Evolutionary conservation across 805 yeast species (phyloP).

Genomic region (Kodamaea kaohsiungensis): DNA sequence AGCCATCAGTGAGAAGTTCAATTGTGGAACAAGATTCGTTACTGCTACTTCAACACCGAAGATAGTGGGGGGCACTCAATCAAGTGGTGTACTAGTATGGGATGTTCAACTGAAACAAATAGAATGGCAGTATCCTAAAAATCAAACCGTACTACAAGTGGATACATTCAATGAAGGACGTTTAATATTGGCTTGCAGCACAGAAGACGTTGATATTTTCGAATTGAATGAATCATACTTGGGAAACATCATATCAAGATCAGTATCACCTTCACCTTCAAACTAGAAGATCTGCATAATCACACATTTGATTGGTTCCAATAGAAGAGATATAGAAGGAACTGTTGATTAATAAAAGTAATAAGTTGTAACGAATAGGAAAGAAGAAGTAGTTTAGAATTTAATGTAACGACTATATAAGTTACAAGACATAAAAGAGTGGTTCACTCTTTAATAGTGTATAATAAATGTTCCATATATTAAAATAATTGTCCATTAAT

Average conservation of each 20-base stretch:
- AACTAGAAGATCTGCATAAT: background rate
- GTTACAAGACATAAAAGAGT: too few relatives aligned
- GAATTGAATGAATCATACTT: slow-evolving; percentile 19
- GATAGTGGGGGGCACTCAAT: slow-evolving; percentile 64
- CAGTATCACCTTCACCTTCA: slow-evolving; percentile 5
- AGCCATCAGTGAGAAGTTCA: slow-evolving; percentile 51
- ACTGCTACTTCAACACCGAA: slow-evolving; percentile 34
- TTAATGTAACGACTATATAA: too few relatives aligned
- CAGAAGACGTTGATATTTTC: slow-evolving; percentile 19
- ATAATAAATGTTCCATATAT: too few relatives aligned
- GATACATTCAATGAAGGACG: slow-evolving; percentile 39
- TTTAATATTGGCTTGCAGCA: slow-evolving; percentile 30
- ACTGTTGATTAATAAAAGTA: too few relatives aligned
- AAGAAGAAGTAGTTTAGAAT: too few relatives aligned
- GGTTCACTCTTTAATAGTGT: too few relatives aligned
- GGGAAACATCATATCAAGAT: background rate
- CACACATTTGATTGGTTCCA: too few relatives aligned
- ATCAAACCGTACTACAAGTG: slow-evolving; percentile 43
- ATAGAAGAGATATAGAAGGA: too few relatives aligned
- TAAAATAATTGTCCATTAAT: too few relatives aligned
- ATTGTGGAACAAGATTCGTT: slow-evolving; percentile 55
- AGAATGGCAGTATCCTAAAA: slow-evolving; percentile 25
- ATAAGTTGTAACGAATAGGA: too few relatives aligned
- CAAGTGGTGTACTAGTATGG: slow-evolving; percentile 59
- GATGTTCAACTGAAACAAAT: slow-evolving; percentile 62